Evolutionary conservation across 2,329 filamentous ascomycete species (phyloP), one percentile per base, ranked within the genome.

Genomic region (Colletotrichum scovillei): DNA sequence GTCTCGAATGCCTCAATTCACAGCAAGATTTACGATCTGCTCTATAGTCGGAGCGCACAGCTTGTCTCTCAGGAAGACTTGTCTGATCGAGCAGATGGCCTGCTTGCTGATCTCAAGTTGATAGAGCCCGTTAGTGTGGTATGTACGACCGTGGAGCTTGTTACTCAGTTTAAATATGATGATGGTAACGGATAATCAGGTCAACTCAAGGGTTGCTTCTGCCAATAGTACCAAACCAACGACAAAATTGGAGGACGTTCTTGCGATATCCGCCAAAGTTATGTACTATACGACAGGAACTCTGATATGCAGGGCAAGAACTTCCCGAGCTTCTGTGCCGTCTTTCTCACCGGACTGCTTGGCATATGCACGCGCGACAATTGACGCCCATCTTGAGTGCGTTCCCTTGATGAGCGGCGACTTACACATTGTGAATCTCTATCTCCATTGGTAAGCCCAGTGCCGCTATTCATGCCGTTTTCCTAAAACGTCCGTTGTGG

Each of bases 1-100:
- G 83, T 88, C 9, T 79, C 79, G 30, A 81, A 87, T 19, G 85
- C 86, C 3, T 83, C 82, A 26, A 83, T 90, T 24, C 85, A 88
- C 68, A 86, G 87, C 6, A 81, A 85, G 11, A 83, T 87, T 8
- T 90, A 90, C 74, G 84, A 87, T 67, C 75, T 81, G 0, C 30
- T 72, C 0, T 72, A 70, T 16, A 63, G 69, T 9, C 49, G 38
- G 28, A 14, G 35, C 2, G 55, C 62, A 11, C 30, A 28, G 5
- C 22, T 24, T 1, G 5, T 42, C 24, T 57, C 8, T 0, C 46
- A 69, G 2, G 32, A 63, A 9, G 66, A 55, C 3, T 8, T 63
- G 1, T 5, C 30, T 12, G 7, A 0, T 1, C 26, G 42, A 0
- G 66, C 58, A 5, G 49, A 69, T 32, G 6, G 19, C 0, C 49